These are phyloP conservation scores for Naganishia onofrii DNA, from an alignment of 768 basidiomycete genomes.

Conservation along the genomic window DNA sequence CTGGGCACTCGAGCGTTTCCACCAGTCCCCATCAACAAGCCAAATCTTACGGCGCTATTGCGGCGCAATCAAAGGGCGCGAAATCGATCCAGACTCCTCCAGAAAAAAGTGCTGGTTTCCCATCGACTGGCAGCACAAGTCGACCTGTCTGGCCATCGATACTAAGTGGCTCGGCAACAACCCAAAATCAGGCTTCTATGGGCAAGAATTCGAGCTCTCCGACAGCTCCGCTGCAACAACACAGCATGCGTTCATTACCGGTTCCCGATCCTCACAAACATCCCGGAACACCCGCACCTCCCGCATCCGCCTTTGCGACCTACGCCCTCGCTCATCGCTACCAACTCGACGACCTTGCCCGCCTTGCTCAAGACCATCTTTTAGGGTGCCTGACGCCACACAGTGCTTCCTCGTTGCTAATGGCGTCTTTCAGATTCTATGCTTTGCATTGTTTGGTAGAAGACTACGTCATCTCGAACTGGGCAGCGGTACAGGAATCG, in stretches of 20 bases:
- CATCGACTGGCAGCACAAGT: neutral
- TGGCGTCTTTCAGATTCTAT: constrained; percentile 32
- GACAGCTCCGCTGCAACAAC: neutral
- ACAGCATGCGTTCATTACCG: constrained; percentile 8
- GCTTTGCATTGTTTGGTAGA: constrained; percentile 43
- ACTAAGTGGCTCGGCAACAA: neutral
- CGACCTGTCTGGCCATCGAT: neutral
- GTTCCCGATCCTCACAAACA: constrained; percentile 69
- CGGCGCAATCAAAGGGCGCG: too few relatives aligned
- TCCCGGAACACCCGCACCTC: constrained; percentile 62
- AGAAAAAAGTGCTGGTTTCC: neutral
- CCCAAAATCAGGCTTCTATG: neutral
- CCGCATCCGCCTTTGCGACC: constrained; percentile 70
- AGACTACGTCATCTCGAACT: constrained; percentile 75
- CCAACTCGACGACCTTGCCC: constrained; percentile 64
- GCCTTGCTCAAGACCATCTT: constrained; percentile 69
- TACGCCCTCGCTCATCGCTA: constrained; percentile 78
- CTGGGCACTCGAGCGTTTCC: neutral
- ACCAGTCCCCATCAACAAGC: neutral
- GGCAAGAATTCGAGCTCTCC: neutral
- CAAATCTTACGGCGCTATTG: neutral
- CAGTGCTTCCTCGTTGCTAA: constrained; percentile 66
- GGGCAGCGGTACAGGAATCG: constrained; percentile 60
- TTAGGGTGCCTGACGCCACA: constrained; percentile 66
- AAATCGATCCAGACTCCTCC: neutral